These are phyloP conservation scores for Pleurotus pulmonarius DNA, from an alignment of 768 basidiomycete genomes.

Conservation along the genomic window DNA sequence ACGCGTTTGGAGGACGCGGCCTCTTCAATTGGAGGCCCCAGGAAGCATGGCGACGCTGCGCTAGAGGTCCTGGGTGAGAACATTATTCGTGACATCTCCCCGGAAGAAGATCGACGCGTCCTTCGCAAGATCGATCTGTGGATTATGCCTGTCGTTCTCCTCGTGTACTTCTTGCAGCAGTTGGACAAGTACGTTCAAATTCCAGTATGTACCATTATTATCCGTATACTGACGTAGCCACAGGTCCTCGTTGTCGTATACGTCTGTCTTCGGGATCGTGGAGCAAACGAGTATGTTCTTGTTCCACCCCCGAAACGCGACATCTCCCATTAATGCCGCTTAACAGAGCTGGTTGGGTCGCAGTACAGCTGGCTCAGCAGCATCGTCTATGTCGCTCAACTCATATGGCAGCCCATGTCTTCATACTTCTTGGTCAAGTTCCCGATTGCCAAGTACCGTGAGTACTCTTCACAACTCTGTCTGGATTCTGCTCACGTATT, in stretches of 20 bases:
- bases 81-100: slow-evolving; percentile 20
- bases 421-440: slow-evolving; percentile 37
- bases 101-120: slow-evolving; percentile 27
- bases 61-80: slow-evolving; percentile 24
- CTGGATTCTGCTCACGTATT: background rate
- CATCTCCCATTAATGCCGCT: background rate
- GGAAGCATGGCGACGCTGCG: slow-evolving; percentile 25
- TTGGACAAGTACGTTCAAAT: slow-evolving; percentile 34
- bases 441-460: slow-evolving; percentile 35
- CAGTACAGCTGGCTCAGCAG: slow-evolving; percentile 43
- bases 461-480: slow-evolving; percentile 11
- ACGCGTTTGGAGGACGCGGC: background rate
- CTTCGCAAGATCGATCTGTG: slow-evolving; percentile 36
- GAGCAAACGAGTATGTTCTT: slow-evolving; percentile 25
- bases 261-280: slow-evolving; percentile 41
- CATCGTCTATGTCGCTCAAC: slow-evolving; percentile 41
- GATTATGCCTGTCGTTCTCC: slow-evolving; percentile 33
- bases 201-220: background rate
- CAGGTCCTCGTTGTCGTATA: slow-evolving; percentile 43
- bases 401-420: slow-evolving; percentile 40
- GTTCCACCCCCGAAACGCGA: background rate
- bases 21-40: background rate
- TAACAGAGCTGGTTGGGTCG: slow-evolving; percentile 28
- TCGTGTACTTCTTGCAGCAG: slow-evolving; percentile 41
- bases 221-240: background rate